Base-by-base conservation (phyloP, 2,329 filamentous ascomycete species). In the Aspergillus hiratsukae region DNA sequence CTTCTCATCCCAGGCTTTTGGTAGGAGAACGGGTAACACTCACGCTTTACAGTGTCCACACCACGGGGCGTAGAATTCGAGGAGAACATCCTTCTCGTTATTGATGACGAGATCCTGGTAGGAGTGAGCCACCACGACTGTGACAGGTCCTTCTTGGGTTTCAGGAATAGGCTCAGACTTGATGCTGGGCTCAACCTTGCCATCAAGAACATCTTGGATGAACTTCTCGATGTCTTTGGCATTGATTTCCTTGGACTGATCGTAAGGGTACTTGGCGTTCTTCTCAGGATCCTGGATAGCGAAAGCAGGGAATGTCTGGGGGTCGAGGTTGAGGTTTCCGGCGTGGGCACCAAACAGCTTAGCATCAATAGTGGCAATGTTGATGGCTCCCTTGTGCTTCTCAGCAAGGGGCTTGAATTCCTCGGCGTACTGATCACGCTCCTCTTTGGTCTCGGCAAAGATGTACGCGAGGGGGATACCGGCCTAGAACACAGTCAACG, bases 81-180 rank as follows among this genome's bases (percentile, higher is more conserved):
- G 79, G 65, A 99, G 85, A 58, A 99, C 94, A 76, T 99, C 94
- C 88, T 97, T 97, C 73, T 87, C 83, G 76, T 96, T 88, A 73
- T 99, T 88, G 55, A 97, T 83, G 70, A 99, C 92, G 65, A 97
- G 80, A 7, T 95, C 84, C 62, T 96, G 83, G 84, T 97, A 99
- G 80, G 84, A 93, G 81, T 96, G 89, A 75, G 93, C 94, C 57
- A 99, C 94, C 57, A 99, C 83, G 59, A 95, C 83, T 59, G 86
- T 87, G 69, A 97, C 93, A 61, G 91, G 84, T 55, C 90, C 91
- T 63, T 97, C 91, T 77, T 99, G 90, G 63, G 84, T 88, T 85
- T 97, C 91, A 61, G 94, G 94, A 66, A 97, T 87, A 56, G 91
- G 90, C 84, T 99, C 94, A 62, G 92, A 97, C 86, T 99, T 99